Evolutionary conservation across 768 basidiomycete genomes (phyloP).

Genomic region (Brasilioporus rufonigricans): DNA sequence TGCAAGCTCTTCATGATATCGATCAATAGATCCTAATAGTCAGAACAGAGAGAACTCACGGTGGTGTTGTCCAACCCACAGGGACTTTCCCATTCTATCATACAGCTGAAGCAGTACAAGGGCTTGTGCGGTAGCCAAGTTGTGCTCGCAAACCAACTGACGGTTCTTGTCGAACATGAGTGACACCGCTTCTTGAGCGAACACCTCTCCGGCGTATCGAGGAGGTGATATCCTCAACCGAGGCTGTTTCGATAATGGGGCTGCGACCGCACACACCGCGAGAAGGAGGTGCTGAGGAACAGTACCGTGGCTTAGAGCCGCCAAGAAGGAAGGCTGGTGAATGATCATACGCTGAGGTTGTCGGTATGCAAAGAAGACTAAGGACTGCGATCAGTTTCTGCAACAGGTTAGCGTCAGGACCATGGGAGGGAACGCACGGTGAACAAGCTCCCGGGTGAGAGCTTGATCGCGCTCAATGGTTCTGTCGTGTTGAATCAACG

Average conservation of each 20-base stretch:
- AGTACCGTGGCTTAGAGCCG: constrained; percentile 60
- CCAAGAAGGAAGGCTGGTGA: constrained; percentile 75
- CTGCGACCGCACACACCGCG: constrained; percentile 75
- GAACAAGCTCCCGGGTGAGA: constrained; percentile 71
- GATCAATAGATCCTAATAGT: constrained; percentile 4
- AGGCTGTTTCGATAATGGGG: constrained; percentile 69
- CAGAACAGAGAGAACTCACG: constrained; percentile 24
- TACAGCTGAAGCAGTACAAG: constrained; percentile 71
- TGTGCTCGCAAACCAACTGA: constrained; percentile 55
- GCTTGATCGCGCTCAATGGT: constrained; percentile 54
- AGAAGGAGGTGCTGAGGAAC: constrained; percentile 71
- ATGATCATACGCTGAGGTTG: constrained; percentile 75
- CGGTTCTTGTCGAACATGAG: constrained; percentile 73
- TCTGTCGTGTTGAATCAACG: constrained; percentile 37
- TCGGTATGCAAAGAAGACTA: constrained; percentile 82
- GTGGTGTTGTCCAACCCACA: constrained; percentile 29
- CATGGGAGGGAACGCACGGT: constrained; percentile 45
- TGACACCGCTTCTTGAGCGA: constrained; percentile 57
- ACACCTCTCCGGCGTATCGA: constrained; percentile 53
- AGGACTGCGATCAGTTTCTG: constrained; percentile 2
- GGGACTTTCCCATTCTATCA: constrained; percentile 46
- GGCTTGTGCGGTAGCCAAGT: constrained; percentile 71
- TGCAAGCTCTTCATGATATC: constrained; percentile 49
- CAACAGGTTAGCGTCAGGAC: neutral
- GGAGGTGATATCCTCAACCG: constrained; percentile 53